Percentiles rank a stretch among this genome's conserved stretches.
phyloP scores from a whole-genome alignment of 371 early-diverging fungal genomes.

The Furculomyces boomerangus region DNA sequence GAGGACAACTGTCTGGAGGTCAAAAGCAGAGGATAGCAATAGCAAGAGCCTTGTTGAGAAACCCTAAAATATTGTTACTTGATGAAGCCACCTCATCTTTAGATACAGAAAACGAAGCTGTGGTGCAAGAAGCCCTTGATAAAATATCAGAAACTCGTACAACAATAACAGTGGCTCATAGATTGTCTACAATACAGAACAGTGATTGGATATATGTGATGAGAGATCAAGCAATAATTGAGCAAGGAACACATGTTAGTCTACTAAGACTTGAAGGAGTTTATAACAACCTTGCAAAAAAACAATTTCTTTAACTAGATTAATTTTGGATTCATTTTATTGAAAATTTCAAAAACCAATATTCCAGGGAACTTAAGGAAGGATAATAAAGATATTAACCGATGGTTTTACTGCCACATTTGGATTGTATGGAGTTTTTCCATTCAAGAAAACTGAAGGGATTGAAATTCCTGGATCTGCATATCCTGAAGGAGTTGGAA shows the following conservation, averaged over 20 bases:
- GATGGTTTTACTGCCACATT: too few relatives aligned
- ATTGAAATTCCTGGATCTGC: too few relatives aligned
- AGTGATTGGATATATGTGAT: slow-evolving; percentile 53
- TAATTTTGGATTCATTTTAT: too few relatives aligned
- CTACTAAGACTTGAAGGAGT: slow-evolving; percentile 9
- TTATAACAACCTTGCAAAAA: slow-evolving; percentile 15
- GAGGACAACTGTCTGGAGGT: slow-evolving; percentile 60
- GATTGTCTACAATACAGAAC: slow-evolving; percentile 45
- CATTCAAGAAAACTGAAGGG: too few relatives aligned
- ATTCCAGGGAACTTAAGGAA: too few relatives aligned
- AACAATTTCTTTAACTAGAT: slow-evolving; percentile 15
- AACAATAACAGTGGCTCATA: slow-evolving; percentile 82
- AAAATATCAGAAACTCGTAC: slow-evolving; percentile 53
- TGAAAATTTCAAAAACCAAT: too few relatives aligned
- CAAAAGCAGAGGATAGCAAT: slow-evolving; percentile 70
- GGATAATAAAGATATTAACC: too few relatives aligned
- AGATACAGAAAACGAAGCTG: slow-evolving; percentile 75
- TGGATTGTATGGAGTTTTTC: too few relatives aligned
- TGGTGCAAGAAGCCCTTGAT: slow-evolving; percentile 79
- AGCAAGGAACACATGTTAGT: slow-evolving; percentile 44
- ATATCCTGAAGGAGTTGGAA: too few relatives aligned
- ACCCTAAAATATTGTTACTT: slow-evolving; percentile 62
- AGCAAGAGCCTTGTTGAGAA: slow-evolving; percentile 74
- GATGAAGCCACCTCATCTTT: slow-evolving; percentile 94
- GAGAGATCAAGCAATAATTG: slow-evolving; percentile 43